Evolutionary conservation across 352 stramenopile species (phyloP).

Genomic region (Detonula confervacea): DNA sequence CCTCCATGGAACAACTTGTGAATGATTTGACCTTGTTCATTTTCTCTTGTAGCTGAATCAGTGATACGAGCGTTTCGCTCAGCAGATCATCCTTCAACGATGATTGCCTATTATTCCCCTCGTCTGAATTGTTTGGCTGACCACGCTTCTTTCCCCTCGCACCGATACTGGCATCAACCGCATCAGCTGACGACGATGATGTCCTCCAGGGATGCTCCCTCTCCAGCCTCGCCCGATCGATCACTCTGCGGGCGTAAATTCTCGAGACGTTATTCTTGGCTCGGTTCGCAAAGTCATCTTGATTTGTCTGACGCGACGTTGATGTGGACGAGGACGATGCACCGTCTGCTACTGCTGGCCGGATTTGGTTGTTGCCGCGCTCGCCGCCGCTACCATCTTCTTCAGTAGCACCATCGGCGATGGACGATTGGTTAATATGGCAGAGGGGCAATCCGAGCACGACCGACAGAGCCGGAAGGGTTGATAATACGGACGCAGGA

Average conservation of each 20-base stretch:
- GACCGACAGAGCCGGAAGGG: conserved; percentile 17
- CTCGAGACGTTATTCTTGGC: conserved; percentile 63
- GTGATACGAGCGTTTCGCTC: conserved; percentile 1
- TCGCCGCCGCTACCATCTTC: too few species aligned
- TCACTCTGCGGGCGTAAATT: conserved; percentile 68
- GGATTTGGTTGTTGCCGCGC: too few species aligned
- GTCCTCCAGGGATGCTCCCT: conserved; percentile 4
- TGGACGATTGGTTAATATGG: too few species aligned
- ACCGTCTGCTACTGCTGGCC: too few species aligned
- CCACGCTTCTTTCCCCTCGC: conserved; percentile 31
- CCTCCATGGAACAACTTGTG: too few species aligned
- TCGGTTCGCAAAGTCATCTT: conserved; percentile 7
- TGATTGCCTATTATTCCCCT: neutral
- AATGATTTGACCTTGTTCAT: conserved; percentile 13
- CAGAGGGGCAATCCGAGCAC: conserved; percentile 8
- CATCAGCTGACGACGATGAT: conserved; percentile 20
- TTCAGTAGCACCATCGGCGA: neutral
- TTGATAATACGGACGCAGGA: neutral
- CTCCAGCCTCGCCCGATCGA: conserved; percentile 52
- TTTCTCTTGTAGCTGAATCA: conserved; percentile 17
- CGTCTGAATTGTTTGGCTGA: neutral
- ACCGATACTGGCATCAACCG: conserved; percentile 8
- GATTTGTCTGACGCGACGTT: neutral
- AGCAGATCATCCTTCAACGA: conserved; percentile 63
- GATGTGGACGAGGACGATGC: neutral